Percentiles rank a stretch among this genome's conserved stretches.
These are phyloP conservation scores for Porpolomopsis calyptriformis DNA, from an alignment of 768 basidiomycete species.

Conservation along the genomic window DNA sequence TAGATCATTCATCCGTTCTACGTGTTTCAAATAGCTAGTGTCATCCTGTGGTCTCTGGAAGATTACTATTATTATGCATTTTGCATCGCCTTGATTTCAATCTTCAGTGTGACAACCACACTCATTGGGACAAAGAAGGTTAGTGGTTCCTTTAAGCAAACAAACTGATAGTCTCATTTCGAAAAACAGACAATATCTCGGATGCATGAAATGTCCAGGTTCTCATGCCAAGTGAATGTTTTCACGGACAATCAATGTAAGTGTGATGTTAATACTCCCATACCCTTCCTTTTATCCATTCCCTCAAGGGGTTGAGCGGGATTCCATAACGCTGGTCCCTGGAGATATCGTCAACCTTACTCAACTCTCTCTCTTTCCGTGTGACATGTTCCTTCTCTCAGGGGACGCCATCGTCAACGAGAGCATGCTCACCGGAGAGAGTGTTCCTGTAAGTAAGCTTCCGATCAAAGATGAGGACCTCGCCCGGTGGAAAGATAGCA, in stretches of 20 bases:
- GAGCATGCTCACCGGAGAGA: conserved; percentile 98
- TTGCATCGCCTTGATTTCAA: conserved; percentile 87
- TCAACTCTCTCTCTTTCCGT: conserved; percentile 65
- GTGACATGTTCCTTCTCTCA: conserved; percentile 84
- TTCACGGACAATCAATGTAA: conserved; percentile 63
- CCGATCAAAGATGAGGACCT: conserved; percentile 77
- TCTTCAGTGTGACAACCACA: conserved; percentile 74
- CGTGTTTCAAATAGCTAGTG: conserved; percentile 94
- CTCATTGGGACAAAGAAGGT: conserved; percentile 89
- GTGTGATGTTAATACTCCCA: conserved; percentile 24
- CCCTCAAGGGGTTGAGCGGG: conserved; percentile 49
- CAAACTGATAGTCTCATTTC: conserved; percentile 5
- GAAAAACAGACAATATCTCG: conserved; percentile 65
- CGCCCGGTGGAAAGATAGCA: conserved; percentile 53
- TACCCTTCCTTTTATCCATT: background rate
- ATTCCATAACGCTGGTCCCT: conserved; percentile 76
- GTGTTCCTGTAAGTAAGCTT: conserved; percentile 88
- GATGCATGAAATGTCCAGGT: conserved; percentile 95
- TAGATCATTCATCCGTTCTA: conserved; percentile 96
- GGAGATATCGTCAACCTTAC: conserved; percentile 92
- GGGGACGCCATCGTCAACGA: conserved; percentile 98
- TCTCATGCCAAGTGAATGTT: conserved; percentile 67
- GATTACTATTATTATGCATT: conserved; percentile 97
- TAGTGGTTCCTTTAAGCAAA: conserved; percentile 12
- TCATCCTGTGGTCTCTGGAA: conserved; percentile 88